These are phyloP conservation scores for Nemania serpens DNA, from an alignment of 2,329 filamentous ascomycete species.

Conservation along the genomic window DNA sequence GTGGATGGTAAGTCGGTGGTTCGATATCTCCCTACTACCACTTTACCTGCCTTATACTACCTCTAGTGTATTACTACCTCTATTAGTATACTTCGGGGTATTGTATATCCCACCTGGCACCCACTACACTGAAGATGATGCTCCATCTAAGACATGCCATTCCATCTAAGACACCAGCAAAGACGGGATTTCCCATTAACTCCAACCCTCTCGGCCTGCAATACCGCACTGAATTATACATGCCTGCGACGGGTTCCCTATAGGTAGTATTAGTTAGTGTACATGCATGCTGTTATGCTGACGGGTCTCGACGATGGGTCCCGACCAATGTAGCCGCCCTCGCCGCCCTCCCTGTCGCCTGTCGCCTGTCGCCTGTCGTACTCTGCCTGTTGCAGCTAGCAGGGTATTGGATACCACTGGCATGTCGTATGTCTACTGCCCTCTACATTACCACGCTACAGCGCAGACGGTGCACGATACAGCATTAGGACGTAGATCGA, in stretches of 20 bases:
- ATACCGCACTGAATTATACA: conserved; percentile 7
- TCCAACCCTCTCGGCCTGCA: conserved; percentile 13
- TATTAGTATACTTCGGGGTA: too few species aligned
- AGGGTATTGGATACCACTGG: too few species aligned
- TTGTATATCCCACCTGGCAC: too few species aligned
- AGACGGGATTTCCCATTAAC: neutral
- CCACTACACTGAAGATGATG: too few species aligned
- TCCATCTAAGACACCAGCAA: neutral
- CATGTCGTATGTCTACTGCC: too few species aligned
- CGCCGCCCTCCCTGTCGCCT: neutral
- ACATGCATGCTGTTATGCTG: neutral
- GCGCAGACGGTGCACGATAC: neutral
- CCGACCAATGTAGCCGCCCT: conserved; percentile 19
- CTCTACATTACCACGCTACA: too few species aligned
- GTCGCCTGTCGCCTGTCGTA: neutral
- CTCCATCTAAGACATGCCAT: too few species aligned
- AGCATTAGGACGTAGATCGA: conserved; percentile 9
- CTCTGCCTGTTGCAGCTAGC: too few species aligned
- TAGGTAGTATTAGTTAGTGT: neutral
- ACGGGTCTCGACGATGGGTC: neutral
- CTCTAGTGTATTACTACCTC: too few species aligned
- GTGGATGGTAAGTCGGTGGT: conserved; percentile 23
- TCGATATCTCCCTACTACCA: conserved; percentile 19
- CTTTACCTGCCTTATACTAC: neutral
- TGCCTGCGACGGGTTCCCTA: neutral